Percentiles rank a stretch among this genome's conserved stretches.
These are phyloP conservation scores for Sicyos baderoa DNA, from an alignment of 306 rosid species.

Conservation along the genomic window DNA sequence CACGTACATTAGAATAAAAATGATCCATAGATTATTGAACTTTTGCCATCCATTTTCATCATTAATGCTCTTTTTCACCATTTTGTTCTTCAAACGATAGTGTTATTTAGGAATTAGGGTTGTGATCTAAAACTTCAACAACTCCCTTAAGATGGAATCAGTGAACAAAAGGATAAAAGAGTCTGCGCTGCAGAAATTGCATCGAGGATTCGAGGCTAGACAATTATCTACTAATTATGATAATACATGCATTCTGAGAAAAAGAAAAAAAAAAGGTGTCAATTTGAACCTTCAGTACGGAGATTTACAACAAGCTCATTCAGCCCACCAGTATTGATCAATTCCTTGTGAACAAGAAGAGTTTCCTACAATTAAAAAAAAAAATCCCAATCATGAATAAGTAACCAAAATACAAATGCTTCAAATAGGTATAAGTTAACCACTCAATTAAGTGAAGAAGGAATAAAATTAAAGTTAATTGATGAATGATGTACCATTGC, in stretches of 20 bases:
- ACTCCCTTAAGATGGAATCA: neutral
- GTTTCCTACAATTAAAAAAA: conserved; percentile 65
- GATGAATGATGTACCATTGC: conserved; percentile 64
- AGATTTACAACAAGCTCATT: conserved; percentile 59
- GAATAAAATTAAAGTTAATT: neutral
- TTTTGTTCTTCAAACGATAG: neutral
- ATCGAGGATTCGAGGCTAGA: neutral
- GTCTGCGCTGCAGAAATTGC: neutral
- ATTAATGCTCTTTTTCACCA: neutral
- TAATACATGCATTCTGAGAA: neutral
- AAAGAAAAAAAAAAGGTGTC: too few relatives aligned
- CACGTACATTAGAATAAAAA: neutral
- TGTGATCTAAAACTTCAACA: neutral
- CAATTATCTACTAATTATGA: neutral
- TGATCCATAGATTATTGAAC: neutral
- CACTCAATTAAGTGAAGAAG: neutral
- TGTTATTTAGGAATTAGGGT: too few relatives aligned
- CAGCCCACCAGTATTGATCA: conserved; percentile 38
- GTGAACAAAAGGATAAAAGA: neutral
- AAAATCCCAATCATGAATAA: neutral
- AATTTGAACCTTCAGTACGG: conserved; percentile 47
- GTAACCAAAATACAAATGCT: conserved; percentile 1
- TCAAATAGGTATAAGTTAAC: neutral
- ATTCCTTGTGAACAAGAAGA: conserved; percentile 80
- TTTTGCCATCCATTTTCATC: neutral